Evolutionary conservation across 495 filamentous ascomycete species (phyloP), one percentile per base, ranked within the genome.

Genomic region (Podospora appendiculata): DNA sequence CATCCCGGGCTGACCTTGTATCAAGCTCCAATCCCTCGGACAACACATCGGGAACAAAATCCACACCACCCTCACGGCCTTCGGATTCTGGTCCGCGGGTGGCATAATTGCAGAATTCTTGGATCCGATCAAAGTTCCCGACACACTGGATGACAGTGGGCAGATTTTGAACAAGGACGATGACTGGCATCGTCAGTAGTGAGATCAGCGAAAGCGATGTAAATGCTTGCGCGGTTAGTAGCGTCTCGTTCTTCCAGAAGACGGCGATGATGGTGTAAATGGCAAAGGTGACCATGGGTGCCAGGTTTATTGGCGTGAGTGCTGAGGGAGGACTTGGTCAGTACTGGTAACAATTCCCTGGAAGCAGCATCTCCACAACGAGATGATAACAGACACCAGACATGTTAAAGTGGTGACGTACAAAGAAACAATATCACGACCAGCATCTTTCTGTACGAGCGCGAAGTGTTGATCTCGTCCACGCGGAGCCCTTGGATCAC

Each of bases 111-210:
- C 36, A 43, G 33, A 41, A 85, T 9, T 70, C 65, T 51, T 83
- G 76, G 33, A 85, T 79, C 0, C 82, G 71, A n/a, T 66, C 61
- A 55, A 86, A 84, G 33, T 77, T 80, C 0, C 77, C 79, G 4
- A 79, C 60, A 2, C 75, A 76, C 2, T 74, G 74, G 13, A 70
- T 62, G 32, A 80, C 74, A 13, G 61, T 58, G 52, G 79, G 73
- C n/a, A 84, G 53, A 1, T 75, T 70, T 66, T 76, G 76, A 32
- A 83, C 75, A 17, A 84, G 63, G 2, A 66, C 68, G 10, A 75
- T 52, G 1, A 82, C 59, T 6, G 82, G 82, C 11, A 76, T 70
- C 1, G 79, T 70, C 9, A 86, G 54, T 18, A 86, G 68, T 1
- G 70, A 63, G 49, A 85, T 77, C 2, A 85, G 69, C 0, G 82